These are phyloP conservation scores for Bryum argenteum DNA, from an alignment of 225 moss, liverwort and hornwort genomes.

Conservation along the genomic window DNA sequence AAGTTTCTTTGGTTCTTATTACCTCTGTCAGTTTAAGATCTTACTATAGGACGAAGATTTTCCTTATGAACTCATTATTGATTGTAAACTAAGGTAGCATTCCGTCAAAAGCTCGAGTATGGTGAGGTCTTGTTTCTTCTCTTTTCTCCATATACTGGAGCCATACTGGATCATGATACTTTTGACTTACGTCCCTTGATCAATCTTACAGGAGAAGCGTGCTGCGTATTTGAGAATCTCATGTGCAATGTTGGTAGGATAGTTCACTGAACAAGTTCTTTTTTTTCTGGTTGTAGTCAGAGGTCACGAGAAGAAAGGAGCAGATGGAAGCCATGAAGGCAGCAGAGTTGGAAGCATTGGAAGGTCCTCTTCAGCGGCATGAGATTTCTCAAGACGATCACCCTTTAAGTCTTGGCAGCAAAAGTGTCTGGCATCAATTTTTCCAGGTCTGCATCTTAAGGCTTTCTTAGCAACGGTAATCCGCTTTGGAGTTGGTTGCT, in stretches of 20 bases:
- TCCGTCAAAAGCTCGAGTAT: neutral
- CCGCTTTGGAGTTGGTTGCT: neutral
- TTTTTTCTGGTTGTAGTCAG: constrained; percentile 66
- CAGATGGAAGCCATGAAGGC: constrained; percentile 80
- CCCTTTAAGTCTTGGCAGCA: constrained; percentile 83
- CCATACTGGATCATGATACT: neutral
- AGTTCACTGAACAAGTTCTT: neutral
- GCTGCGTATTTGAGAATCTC: neutral
- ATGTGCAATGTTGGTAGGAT: constrained; percentile 12
- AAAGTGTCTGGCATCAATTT: constrained; percentile 94
- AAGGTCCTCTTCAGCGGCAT: constrained; percentile 75
- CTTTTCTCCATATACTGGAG: neutral
- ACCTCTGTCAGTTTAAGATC: neutral
- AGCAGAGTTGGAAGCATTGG: constrained; percentile 68
- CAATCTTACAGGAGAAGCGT: too few species aligned
- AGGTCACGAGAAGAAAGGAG: constrained; percentile 84
- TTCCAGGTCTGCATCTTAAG: constrained; percentile 64
- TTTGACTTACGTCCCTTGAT: neutral
- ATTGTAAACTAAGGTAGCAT: neutral
- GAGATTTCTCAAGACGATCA: constrained; percentile 95
- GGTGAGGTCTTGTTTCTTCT: neutral
- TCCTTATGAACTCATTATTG: neutral
- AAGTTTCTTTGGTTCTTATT: constrained; percentile 32
- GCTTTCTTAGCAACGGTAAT: neutral
- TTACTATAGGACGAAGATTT: neutral